Evolutionary conservation across 192 early-diverging fungal genomes (phyloP).

Genomic region (Linnemannia elongata): DNA sequence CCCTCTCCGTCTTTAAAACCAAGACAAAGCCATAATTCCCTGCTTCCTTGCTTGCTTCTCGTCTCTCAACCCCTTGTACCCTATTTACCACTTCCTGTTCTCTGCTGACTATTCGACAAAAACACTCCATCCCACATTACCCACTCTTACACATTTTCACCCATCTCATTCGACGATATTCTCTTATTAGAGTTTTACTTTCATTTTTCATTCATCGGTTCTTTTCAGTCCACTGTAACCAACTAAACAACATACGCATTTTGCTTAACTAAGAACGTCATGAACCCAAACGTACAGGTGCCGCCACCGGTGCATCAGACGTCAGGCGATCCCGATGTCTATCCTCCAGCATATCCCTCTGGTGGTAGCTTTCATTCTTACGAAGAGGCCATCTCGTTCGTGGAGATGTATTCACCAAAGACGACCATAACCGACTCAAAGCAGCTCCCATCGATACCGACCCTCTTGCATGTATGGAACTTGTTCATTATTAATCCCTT

Average conservation of each 20-base stretch:
- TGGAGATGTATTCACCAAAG: conserved; percentile 28
- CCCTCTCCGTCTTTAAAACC: not conserved
- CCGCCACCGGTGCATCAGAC: not conserved
- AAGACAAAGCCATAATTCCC: not conserved
- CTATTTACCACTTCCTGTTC: not conserved
- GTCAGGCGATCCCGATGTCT: not conserved
- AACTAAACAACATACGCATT: not conserved
- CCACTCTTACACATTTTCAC: not conserved
- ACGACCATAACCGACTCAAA: conserved; percentile 19
- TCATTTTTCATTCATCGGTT: not conserved
- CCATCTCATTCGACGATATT: not conserved
- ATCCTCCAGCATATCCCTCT: not conserved
- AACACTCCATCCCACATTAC: not conserved
- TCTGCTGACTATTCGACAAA: not conserved
- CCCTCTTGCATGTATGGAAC: not conserved
- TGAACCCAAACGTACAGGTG: not conserved
- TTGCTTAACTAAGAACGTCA: not conserved
- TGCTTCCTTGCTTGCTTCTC: not conserved
- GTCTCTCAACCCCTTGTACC: not conserved
- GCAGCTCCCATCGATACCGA: not conserved
- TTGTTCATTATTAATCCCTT: not conserved
- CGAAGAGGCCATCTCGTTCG: conserved; percentile 30
- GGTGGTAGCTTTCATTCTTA: conserved; percentile 14
- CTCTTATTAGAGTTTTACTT: not conserved
- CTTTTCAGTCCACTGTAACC: not conserved